Conservation (phyloP, 129 eudicot species). For the Scalesia atractyloides region DNA sequence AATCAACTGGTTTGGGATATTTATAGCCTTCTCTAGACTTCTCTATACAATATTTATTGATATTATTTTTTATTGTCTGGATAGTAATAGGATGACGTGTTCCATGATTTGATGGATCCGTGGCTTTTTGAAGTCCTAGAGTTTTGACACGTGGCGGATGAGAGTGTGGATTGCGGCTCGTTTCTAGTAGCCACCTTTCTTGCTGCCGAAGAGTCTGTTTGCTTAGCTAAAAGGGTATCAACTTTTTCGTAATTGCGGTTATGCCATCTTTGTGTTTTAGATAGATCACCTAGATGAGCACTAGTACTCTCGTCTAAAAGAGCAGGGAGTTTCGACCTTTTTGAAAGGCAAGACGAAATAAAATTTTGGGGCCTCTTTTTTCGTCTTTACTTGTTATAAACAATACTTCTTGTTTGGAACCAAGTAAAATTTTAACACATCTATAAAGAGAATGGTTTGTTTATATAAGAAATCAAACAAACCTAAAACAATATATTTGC, state of each 20-base stretch:
- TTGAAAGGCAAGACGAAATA: too few species aligned
- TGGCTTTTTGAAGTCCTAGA: constrained; percentile 33
- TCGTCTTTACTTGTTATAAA: too few species aligned
- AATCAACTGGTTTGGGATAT: constrained; percentile 31
- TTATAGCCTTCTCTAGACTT: constrained; percentile 30
- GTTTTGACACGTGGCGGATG: constrained; percentile 35
- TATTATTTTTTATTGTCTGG: background rate
- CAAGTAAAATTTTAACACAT: too few species aligned
- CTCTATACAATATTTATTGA: background rate
- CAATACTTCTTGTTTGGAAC: too few species aligned
- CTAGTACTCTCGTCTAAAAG: background rate
- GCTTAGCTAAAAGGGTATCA: background rate
- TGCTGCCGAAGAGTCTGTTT: constrained; percentile 28
- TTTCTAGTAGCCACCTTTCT: constrained; percentile 32
- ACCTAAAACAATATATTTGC: too few species aligned
- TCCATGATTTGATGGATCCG: constrained; percentile 41
- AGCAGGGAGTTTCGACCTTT: too few species aligned
- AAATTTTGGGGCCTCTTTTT: too few species aligned
- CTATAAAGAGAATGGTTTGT: too few species aligned
- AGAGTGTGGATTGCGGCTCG: constrained; percentile 27
- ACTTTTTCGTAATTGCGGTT: constrained; percentile 14
- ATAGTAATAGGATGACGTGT: constrained; percentile 32
- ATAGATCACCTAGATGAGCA: background rate
- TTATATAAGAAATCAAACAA: too few species aligned
- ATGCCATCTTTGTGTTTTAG: background rate